Conservation (phyloP, 768 basidiomycete species). For the Amanita jacksonii region DNA sequence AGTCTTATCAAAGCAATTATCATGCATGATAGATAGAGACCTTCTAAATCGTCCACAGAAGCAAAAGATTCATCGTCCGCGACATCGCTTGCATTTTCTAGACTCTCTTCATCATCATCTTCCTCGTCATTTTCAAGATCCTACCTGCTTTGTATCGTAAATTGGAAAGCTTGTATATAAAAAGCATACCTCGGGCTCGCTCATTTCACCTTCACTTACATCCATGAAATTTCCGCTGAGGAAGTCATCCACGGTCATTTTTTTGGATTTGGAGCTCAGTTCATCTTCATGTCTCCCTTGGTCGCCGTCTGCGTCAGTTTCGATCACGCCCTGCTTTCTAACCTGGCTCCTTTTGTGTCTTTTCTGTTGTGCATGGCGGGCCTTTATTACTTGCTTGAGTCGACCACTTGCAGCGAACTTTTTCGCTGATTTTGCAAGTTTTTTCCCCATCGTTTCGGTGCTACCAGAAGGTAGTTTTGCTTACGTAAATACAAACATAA, state of each 20-base stretch:
- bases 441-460: constrained; percentile 28
- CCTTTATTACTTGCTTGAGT: constrained; percentile 79
- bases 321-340: constrained; percentile 34
- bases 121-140: constrained; percentile 17
- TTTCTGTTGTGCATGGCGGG: constrained; percentile 74
- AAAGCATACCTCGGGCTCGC: constrained; percentile 21
- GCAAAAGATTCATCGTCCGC: constrained; percentile 61
- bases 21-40: not conserved
- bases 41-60: constrained; percentile 72
- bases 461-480: too few relatives aligned
- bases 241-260: constrained; percentile 72
- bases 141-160: constrained; percentile 12
- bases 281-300: not conserved
- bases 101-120: constrained; percentile 21
- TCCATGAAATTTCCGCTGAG: constrained; percentile 68
- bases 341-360: constrained; percentile 60
- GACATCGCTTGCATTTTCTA: constrained; percentile 24
- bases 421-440: constrained; percentile 70
- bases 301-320: not conserved
- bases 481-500: too few relatives aligned
- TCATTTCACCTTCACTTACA: constrained; percentile 37
- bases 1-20: constrained; percentile 2
- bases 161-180: not conserved
- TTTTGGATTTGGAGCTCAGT: constrained; percentile 32
- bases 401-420: constrained; percentile 87